Conservation (phyloP, 1,284 basidiomycete species). For the Acaromyces ingoldii region DNA sequence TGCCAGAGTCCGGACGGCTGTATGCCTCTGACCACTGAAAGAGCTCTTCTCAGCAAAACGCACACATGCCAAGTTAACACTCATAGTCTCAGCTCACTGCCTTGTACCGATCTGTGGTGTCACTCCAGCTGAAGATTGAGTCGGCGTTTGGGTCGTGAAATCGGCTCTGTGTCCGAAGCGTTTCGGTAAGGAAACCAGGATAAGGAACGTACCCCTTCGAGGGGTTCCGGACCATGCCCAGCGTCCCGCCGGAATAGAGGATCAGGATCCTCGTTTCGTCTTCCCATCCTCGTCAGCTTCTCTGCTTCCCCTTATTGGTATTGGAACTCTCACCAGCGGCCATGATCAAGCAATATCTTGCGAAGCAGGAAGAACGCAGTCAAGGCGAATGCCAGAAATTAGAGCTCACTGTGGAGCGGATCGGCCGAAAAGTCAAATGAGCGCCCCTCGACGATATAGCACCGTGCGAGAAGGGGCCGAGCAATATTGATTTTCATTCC, state of each 20-base stretch:
- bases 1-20: conserved; percentile 26
- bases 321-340: neutral
- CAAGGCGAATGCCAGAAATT: neutral
- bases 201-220: conserved; percentile 72
- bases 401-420: no score
- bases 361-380: neutral
- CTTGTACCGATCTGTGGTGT: conserved; percentile 41
- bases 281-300: neutral
- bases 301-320: neutral
- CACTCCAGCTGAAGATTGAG: conserved; percentile 45
- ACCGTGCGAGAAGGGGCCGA: no score
- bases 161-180: conserved; percentile 72
- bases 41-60: neutral
- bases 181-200: conserved; percentile 69
- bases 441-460: no score
- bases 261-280: conserved; percentile 62
- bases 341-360: neutral
- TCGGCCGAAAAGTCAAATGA: no score
- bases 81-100: conserved; percentile 9
- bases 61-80: neutral
- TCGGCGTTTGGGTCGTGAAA: conserved; percentile 68
- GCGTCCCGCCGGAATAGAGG: conserved; percentile 78
- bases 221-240: conserved; percentile 56
- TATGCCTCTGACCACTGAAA: conserved; percentile 32
- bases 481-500: no score